Conservation (phyloP, 1,284 basidiomycete genomes). For the Singerocomus inundabilis region DNA sequence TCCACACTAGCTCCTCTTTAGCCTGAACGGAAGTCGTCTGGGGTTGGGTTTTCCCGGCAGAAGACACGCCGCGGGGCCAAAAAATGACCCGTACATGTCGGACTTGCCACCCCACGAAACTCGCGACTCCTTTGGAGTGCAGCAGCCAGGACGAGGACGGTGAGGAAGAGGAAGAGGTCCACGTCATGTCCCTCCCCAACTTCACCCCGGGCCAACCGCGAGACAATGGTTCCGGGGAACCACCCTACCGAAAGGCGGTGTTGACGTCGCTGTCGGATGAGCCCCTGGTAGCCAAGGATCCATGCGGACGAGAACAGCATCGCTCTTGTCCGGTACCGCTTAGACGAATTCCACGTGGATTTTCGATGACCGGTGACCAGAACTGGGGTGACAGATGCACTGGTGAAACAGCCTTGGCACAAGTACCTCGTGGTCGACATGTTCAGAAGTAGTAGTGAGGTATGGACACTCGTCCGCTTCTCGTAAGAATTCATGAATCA, state of each 20-base stretch:
- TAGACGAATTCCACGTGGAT: not conserved
- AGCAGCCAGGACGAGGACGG: too few relatives aligned
- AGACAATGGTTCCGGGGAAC: not conserved
- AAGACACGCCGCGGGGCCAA: not conserved
- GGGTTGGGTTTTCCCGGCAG: not conserved
- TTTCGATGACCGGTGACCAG: not conserved
- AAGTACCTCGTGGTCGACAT: not conserved
- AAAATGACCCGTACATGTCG: not conserved
- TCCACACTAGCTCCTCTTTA: not conserved
- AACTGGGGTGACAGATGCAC: not conserved
- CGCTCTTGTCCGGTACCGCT: not conserved
- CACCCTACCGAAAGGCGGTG: not conserved
- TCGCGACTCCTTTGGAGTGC: not conserved
- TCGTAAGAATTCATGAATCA: not conserved
- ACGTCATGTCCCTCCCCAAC: not conserved
- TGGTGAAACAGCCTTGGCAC: not conserved
- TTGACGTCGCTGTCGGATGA: not conserved
- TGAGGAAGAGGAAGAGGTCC: not conserved
- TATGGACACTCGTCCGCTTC: not conserved
- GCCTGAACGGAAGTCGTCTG: not conserved
- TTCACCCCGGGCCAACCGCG: not conserved
- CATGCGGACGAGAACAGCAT: not conserved
- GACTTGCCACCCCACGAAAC: not conserved
- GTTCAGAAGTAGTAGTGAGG: not conserved
- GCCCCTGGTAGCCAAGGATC: not conserved